Evolutionary conservation across 2,329 filamentous ascomycete species (phyloP), one percentile per base, ranked within the genome.

Genomic region (Penicillium brasilianum): DNA sequence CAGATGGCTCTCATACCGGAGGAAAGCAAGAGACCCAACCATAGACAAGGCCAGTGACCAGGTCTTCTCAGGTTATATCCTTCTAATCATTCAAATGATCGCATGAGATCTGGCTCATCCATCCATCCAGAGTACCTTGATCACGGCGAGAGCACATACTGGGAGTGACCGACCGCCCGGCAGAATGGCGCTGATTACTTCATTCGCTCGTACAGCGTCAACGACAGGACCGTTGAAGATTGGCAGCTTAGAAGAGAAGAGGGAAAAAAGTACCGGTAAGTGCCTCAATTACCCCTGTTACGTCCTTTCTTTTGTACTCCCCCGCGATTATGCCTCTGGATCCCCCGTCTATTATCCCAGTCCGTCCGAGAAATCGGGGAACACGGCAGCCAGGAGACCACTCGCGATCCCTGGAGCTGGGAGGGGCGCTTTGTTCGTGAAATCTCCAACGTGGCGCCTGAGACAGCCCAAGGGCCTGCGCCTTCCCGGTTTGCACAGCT

Each of bases 401-500:
- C 54, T 58, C 59, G 55, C 64, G 49, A 59, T 64, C 51, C 65
- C 63, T 68, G 66, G 58, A 64, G 65, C 62, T 52, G 34, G 46
- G 32, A 32, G 30, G 28, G 34, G 66, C 67, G 67, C 68, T 69
- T 69, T 68, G 67, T 70, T 68, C 70, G 67, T 68, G 67, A 61
- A 65, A 60, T 58, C 58, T 57, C 64, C 60, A 62, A 59, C 59
- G 71, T 71, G 72, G 71, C 71, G 71, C 64, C 66, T 58, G 65
- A 68, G 66, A 69, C 66, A 65, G 62, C 67, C 68, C 69, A 28
- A 30, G 66, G 63, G 57, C 60, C 69, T 74, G 72, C 71, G 63
- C 63, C 68, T 73, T 73, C 60, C 72, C 72, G 70, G 60, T 65
- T 67, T 72, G 71, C 69, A 66, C 57, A 61, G 62, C 58, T 62